Evolutionary conservation across 2,329 filamentous ascomycete species (phyloP), one percentile per base, ranked within the genome.

Genomic region (Cordyceps cateniannulata): DNA sequence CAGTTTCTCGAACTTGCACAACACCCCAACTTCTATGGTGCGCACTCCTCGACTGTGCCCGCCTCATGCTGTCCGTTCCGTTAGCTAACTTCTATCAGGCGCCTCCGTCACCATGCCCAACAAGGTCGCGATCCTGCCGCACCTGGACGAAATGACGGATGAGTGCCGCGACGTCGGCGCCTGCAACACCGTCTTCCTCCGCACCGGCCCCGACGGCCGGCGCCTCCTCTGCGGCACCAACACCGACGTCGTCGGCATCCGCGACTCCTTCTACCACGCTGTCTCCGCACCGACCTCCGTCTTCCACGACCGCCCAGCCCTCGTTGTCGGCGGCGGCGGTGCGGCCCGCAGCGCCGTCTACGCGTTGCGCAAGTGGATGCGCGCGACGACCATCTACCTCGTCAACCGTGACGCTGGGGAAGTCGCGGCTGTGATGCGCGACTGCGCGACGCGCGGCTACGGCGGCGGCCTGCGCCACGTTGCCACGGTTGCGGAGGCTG

Each of bases 91-190:
- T 22, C 2, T 3, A 53, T 22, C 61, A 83, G 87, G 87, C 59
- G 84, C 87, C 24, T 85, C 87, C 3, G 85, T 93, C 42, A 93
- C 90, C 22, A 95, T 93, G 90, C 90, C 90, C 0, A 86, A 91
- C 78, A 93, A 95, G 73, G 84, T 93, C 27, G 80, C 85, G 66
- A 91, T 93, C 69, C 83, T 93, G 62, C 79, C 84, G 0, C 80
- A 90, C 66, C 81, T 93, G 9, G 89, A 93, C 69, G 83, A 86
- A 59, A 77, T 93, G 42, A 91, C 89, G 7, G 81, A 85, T 24
- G 88, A 92, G 73, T 89, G 85, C 66, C 81, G 82, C 54, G 85
- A 87, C 40, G 87, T 92, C 24, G 89, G 90, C 52, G 90, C 90
- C 55, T 87, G 88, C 73, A 93, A 95, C 77, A 95, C 90, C 0